A percentile compares a stretch with the other conserved stretches of the same genome.
Conservation (phyloP, 2,329 filamentous ascomycete species). For the Aureobasidium sp. region DNA sequence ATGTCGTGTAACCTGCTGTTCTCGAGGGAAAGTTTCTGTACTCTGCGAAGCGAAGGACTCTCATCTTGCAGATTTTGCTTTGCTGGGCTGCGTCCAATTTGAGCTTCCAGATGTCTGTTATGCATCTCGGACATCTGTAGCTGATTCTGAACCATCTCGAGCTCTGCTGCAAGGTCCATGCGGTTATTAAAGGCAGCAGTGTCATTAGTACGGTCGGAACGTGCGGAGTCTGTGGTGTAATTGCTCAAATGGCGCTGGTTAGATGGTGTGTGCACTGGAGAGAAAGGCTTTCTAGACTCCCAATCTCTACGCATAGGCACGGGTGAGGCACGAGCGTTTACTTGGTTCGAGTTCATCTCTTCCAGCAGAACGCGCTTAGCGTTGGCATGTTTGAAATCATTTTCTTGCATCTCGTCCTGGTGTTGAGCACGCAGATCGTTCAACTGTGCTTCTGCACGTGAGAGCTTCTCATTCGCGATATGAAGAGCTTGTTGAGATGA, state of each 20-base stretch:
- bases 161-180: slow-evolving; percentile 83
- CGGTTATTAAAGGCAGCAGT: slow-evolving; percentile 76
- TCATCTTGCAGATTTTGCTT: slow-evolving; percentile 62
- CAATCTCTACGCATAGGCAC: slow-evolving; percentile 59
- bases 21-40: slow-evolving; percentile 86
- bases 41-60: slow-evolving; percentile 69
- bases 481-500: slow-evolving; percentile 82
- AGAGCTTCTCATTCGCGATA: slow-evolving; percentile 71
- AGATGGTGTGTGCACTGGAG: slow-evolving; percentile 67
- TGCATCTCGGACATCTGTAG: slow-evolving; percentile 92
- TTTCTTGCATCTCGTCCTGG: slow-evolving; percentile 61
- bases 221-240: slow-evolving; percentile 65
- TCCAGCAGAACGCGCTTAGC: slow-evolving; percentile 71
- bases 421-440: slow-evolving; percentile 68
- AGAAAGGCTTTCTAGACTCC: slow-evolving; percentile 59
- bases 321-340: slow-evolving; percentile 64
- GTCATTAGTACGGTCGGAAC: slow-evolving; percentile 80
- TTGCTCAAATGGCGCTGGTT: slow-evolving; percentile 60
- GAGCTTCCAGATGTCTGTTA: slow-evolving; percentile 83
- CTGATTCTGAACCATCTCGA: slow-evolving; percentile 90
- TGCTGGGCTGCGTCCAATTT: slow-evolving; percentile 65
- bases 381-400: slow-evolving; percentile 54
- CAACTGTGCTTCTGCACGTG: slow-evolving; percentile 76
- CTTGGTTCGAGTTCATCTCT: slow-evolving; percentile 80
- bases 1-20: slow-evolving; percentile 89